These are phyloP conservation scores for Penicillium crustosum DNA, from an alignment of 2,329 filamentous ascomycete species.

Conservation along the genomic window DNA sequence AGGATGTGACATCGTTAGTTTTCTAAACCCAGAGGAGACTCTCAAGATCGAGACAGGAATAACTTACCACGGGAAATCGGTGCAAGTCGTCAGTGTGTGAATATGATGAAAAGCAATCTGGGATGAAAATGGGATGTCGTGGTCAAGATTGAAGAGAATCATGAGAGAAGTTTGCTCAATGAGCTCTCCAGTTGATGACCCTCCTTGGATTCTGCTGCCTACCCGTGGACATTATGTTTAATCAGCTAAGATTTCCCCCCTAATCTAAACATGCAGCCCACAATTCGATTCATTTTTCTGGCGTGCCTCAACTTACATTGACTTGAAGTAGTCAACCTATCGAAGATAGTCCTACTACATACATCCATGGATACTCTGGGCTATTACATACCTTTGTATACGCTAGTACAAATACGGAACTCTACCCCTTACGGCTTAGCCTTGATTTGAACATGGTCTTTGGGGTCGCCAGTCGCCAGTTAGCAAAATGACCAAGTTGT, in stretches of 20 bases:
- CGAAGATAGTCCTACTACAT: neutral
- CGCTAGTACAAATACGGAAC: neutral
- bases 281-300: neutral
- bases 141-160: neutral
- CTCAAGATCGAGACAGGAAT: neutral
- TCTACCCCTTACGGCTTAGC: neutral
- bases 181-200: neutral
- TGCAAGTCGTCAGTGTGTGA: neutral
- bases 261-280: neutral
- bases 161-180: neutral
- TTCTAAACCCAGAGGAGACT: neutral
- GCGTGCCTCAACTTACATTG: neutral
- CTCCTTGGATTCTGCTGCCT: neutral
- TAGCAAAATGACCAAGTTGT: neutral
- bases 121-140: neutral
- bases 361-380: too few species aligned
- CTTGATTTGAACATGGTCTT: too few species aligned
- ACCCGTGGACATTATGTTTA: neutral
- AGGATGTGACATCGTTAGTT: neutral
- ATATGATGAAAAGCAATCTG: neutral
- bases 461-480: neutral
- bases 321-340: neutral
- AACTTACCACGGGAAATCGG: neutral
- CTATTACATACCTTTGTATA: neutral
- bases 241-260: neutral